Percentiles rank a stretch among this genome's conserved stretches.
Conservation (phyloP, 2,329 filamentous ascomycete species). For the Furcasterigmium furcatum region DNA sequence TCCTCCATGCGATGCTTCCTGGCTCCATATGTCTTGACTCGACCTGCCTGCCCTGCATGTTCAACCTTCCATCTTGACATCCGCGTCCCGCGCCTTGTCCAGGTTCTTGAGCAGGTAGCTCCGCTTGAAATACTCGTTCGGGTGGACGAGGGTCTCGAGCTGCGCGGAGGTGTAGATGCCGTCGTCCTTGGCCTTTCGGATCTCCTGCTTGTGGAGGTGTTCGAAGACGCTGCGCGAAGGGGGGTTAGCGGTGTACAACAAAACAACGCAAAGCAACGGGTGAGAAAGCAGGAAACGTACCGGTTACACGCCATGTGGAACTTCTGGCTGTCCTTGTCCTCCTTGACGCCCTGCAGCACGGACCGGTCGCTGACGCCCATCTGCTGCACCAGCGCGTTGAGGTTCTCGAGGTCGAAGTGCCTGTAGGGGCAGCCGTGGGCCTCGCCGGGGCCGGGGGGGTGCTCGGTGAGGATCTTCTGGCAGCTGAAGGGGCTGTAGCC, state of each 20-base stretch:
- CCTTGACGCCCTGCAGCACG: constrained; percentile 75
- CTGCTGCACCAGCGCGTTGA: constrained; percentile 70
- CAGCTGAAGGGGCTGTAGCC: constrained; percentile 92
- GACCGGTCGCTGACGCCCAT: constrained; percentile 78
- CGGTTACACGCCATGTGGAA: constrained; percentile 96
- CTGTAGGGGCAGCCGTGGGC: constrained; percentile 95
- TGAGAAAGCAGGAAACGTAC: constrained; percentile 32
- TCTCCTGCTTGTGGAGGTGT: constrained; percentile 73
- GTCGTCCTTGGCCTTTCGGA: constrained; percentile 74
- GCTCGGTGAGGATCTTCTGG: constrained; percentile 90
- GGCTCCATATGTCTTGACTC: too few relatives aligned
- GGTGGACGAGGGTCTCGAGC: constrained; percentile 92
- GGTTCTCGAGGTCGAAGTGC: constrained; percentile 86
- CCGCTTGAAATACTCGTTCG: constrained; percentile 96
- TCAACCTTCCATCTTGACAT: constrained; percentile 58
- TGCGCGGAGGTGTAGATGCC: constrained; percentile 69
- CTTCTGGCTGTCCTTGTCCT: constrained; percentile 84
- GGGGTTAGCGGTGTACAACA: constrained; percentile 4
- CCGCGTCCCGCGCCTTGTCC: constrained; percentile 43
- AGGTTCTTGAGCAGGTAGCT: constrained; percentile 87
- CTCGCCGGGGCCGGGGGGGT: constrained; percentile 82
- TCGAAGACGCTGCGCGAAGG: constrained; percentile 70
- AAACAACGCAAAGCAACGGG: too few relatives aligned
- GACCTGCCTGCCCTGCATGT: too few relatives aligned
- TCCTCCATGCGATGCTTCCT: too few relatives aligned